These are phyloP conservation scores for Fomitopsis schrenkii DNA, from an alignment of 1,284 basidiomycete genomes.

Conservation along the genomic window DNA sequence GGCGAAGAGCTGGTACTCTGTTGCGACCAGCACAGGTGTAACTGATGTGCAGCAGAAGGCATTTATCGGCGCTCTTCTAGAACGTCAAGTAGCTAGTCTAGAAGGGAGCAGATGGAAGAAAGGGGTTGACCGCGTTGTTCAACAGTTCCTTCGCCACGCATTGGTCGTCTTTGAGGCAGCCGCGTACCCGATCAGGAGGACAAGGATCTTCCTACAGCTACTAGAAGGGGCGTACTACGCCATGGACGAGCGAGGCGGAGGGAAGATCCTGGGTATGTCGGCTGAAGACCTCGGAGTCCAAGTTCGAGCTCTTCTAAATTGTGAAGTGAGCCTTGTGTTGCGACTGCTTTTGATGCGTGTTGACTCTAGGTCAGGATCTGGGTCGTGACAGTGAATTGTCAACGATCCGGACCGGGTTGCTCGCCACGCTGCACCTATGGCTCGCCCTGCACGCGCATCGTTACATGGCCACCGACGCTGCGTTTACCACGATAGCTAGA, in stretches of 20 bases:
- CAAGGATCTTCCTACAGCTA: slow-evolving; percentile 45
- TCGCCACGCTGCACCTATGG: slow-evolving; percentile 55
- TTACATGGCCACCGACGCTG: slow-evolving; percentile 28
- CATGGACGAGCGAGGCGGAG: slow-evolving; percentile 8
- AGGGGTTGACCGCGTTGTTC: slow-evolving; percentile 36
- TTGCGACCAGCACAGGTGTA: slow-evolving; percentile 3
- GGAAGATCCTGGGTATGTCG: slow-evolving; percentile 9
- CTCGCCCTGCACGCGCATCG: slow-evolving; percentile 60
- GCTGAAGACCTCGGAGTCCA: slow-evolving; percentile 38
- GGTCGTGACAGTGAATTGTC: slow-evolving; percentile 37
- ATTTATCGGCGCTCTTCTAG: slow-evolving; percentile 52
- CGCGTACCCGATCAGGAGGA: slow-evolving; percentile 49
- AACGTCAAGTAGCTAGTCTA: slow-evolving; percentile 54
- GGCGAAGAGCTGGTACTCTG: slow-evolving; percentile 24
- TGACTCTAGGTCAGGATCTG: slow-evolving; percentile 29
- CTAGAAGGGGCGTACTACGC: slow-evolving; percentile 51
- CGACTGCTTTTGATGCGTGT: background rate
- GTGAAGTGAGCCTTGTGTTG: slow-evolving; percentile 30
- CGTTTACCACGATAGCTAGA: slow-evolving; percentile 35
- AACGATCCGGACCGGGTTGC: slow-evolving; percentile 42
- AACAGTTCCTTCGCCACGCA: slow-evolving; percentile 42
- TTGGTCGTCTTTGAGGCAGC: slow-evolving; percentile 43
- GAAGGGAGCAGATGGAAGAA: slow-evolving; percentile 54
- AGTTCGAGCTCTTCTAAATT: slow-evolving; percentile 35
- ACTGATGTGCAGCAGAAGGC: slow-evolving; percentile 8